phyloP scores from a whole-genome alignment of 495 filamentous ascomycete species.

The Podospora conica region DNA sequence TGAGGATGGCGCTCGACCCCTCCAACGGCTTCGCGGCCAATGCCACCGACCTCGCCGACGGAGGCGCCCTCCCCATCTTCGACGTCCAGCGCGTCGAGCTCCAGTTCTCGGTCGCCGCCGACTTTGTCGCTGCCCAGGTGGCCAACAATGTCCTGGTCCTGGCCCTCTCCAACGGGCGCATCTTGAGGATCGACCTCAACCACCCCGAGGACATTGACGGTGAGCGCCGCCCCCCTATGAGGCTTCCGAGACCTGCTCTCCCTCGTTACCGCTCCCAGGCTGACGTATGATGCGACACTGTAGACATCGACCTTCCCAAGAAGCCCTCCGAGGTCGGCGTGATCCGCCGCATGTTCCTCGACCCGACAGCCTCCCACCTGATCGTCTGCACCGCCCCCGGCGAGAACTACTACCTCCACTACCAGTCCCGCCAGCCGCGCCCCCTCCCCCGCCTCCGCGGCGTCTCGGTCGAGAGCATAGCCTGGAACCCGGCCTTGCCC shows the following conservation, averaged over 20 bases:
- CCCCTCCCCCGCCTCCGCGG: conserved; percentile 76
- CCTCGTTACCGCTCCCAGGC: conserved; percentile 2
- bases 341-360: conserved; percentile 92
- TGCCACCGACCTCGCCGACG: conserved; percentile 50
- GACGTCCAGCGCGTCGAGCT: conserved; percentile 86
- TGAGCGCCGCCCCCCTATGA: conserved; percentile 32
- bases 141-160: conserved; percentile 95
- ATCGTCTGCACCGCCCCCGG: conserved; percentile 84
- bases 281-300: not conserved
- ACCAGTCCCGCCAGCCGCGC: conserved; percentile 83
- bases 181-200: conserved; percentile 90
- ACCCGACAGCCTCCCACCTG: conserved; percentile 91
- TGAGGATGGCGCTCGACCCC: conserved; percentile 42
- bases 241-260: not conserved
- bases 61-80: conserved; percentile 74
- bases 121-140: conserved; percentile 94
- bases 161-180: conserved; percentile 79
- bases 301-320: conserved; percentile 96
- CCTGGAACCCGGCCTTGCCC: conserved; percentile 96
- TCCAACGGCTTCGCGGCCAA: conserved; percentile 47
- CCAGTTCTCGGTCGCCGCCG: conserved; percentile 81
- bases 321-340: conserved; percentile 83
- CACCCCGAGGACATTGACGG: conserved; percentile 92
- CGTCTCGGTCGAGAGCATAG: conserved; percentile 78
- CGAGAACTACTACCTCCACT: conserved; percentile 97